A percentile compares a stretch with the other conserved stretches of the same genome.
phyloP scores from a whole-genome alignment of 2,329 filamentous ascomycete genomes.

The Colletotrichum sp. region DNA sequence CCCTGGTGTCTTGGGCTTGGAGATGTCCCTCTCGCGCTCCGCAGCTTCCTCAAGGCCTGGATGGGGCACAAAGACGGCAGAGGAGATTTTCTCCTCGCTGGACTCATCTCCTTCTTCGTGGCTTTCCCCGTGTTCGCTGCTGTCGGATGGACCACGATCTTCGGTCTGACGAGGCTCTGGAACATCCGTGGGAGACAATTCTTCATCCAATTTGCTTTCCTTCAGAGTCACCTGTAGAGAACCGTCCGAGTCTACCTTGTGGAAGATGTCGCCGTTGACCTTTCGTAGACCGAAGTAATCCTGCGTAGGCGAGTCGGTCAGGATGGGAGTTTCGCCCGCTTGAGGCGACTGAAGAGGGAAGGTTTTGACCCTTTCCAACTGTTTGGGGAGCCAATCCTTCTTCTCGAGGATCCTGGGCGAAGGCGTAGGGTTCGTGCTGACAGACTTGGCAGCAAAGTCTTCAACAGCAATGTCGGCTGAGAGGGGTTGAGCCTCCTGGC shows the following conservation, averaged over 20 bases:
- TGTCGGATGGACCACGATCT: slow-evolving; percentile 40
- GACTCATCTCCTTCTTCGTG: slow-evolving; percentile 63
- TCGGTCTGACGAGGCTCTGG: slow-evolving; percentile 13
- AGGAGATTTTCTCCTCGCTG: slow-evolving; percentile 86
- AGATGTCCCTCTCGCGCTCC: slow-evolving; percentile 29
- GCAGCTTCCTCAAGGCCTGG: slow-evolving; percentile 55
- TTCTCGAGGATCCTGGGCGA: slow-evolving; percentile 25
- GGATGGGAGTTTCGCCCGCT: slow-evolving; percentile 9
- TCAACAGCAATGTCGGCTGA: slow-evolving; percentile 19
- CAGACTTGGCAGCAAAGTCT: slow-evolving; percentile 14
- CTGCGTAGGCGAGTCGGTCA: slow-evolving; percentile 20
- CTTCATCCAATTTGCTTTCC: slow-evolving; percentile 1
- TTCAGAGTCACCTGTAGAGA: background rate
- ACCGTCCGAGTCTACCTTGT: slow-evolving; percentile 16
- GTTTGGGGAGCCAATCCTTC: slow-evolving; percentile 20
- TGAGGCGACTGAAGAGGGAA: slow-evolving; percentile 18
- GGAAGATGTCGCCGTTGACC: slow-evolving; percentile 21
- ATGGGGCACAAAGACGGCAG: slow-evolving; percentile 81
- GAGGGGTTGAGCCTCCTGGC: slow-evolving; percentile 31
- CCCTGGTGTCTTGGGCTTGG: slow-evolving; percentile 22
- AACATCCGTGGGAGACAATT: background rate
- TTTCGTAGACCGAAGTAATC: slow-evolving; percentile 22
- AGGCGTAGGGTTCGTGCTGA: slow-evolving; percentile 3
- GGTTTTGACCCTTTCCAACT: slow-evolving; percentile 11
- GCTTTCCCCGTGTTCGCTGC: slow-evolving; percentile 40